Evolutionary conservation across 2,329 filamentous ascomycete species (phyloP).

Genomic region (Talaromyces islandicus): DNA sequence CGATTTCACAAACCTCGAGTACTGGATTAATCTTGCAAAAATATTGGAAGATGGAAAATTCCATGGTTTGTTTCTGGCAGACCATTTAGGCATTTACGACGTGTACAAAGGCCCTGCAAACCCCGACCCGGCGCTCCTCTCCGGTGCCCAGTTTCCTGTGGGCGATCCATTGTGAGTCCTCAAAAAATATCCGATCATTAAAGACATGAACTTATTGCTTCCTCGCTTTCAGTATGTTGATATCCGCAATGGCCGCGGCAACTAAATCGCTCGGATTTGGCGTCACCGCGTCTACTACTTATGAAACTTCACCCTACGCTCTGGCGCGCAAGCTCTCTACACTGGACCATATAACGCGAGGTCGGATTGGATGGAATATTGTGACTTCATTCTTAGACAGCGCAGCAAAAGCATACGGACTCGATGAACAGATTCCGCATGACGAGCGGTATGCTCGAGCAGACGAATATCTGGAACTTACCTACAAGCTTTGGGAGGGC

Average conservation of each 20-base stretch:
- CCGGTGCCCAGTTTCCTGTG: conserved; percentile 39
- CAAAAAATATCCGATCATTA: neutral
- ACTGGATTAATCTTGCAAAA: conserved; percentile 45
- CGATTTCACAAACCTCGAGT: conserved; percentile 37
- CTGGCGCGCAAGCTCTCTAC: conserved; percentile 50
- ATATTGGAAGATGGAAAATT: conserved; percentile 45
- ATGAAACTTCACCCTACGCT: conserved; percentile 48
- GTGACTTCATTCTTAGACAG: conserved; percentile 46
- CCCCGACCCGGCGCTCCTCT: conserved; percentile 31
- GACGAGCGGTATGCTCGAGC: conserved; percentile 46
- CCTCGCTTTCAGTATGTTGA: conserved; percentile 5
- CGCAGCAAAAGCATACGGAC: conserved; percentile 43
- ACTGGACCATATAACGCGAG: conserved; percentile 47
- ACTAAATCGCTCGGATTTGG: conserved; percentile 46
- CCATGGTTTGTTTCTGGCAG: conserved; percentile 48
- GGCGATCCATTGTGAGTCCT: conserved; percentile 34
- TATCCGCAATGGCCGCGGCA: conserved; percentile 43
- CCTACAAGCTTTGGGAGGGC: conserved; percentile 48
- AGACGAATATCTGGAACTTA: conserved; percentile 43
- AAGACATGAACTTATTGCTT: neutral
- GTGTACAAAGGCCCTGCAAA: conserved; percentile 40
- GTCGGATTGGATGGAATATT: conserved; percentile 50
- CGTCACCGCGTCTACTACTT: conserved; percentile 50
- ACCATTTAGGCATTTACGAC: conserved; percentile 44
- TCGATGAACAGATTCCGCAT: conserved; percentile 42